Evolutionary conservation across 352 stramenopile genomes (phyloP), one percentile per base, ranked within the genome.

Genomic region (Pythium folliculosum): DNA sequence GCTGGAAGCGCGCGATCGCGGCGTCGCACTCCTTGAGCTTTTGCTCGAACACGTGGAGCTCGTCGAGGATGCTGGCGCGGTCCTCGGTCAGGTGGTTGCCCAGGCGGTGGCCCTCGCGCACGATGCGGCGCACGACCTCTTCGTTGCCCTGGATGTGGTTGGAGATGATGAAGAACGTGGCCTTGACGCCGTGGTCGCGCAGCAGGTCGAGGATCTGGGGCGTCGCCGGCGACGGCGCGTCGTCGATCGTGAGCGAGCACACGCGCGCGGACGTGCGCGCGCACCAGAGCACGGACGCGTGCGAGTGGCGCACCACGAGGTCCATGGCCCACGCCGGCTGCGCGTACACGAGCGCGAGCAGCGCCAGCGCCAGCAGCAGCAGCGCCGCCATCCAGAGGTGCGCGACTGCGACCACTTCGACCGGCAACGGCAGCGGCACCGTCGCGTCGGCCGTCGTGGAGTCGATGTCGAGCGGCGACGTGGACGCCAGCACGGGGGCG

Each of bases 81-180:
- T 95, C 87, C 45, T 90, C 85, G 9, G 86, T 93, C 17, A 95
- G 73, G 70, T 95, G 87, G 63, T 95, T 95, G 50, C 81, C 87
- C 17, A 95, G 73, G 8, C 67, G 70, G 65, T 95, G 87, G 17
- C 87, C 87, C 56, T 95, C 87, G n/a, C 70, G 66, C 25, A 95
- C 84, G 30, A 95, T 95, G 52, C 85, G 85, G 19, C 72, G 72
- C 40, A 95, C 48, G 13, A 90, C 75, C 12, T 91, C 73, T 64
- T 95, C 87, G 50, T 85, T 76, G 37, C 84, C 85, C 9, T 70
- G 62, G 44, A 94, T 90, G 55, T 86, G 76, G 60, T 73, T 67
- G 3, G 84, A 90, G 74, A 95, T 95, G 75, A 95, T 80, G 65
- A 95, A 95, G 72, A 95, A 95, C 55, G 87, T 94, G 54, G 88